phyloP scores from a whole-genome alignment of 768 basidiomycete genomes.

The Hysterangium stoloniferum region DNA sequence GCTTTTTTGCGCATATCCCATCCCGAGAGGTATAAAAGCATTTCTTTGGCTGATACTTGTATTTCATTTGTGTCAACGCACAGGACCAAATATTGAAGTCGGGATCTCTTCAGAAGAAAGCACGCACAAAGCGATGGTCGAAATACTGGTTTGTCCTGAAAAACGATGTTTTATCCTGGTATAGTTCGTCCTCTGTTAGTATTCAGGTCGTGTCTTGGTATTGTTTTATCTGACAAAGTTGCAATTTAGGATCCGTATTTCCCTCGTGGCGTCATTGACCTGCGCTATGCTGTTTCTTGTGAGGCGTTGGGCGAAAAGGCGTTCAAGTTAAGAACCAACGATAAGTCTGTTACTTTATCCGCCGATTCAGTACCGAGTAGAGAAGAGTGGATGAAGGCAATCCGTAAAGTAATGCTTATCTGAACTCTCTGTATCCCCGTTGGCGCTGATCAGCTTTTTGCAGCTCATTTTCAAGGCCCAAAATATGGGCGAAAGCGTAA shows the following conservation, averaged over 20 bases:
- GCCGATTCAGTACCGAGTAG: constrained; percentile 79
- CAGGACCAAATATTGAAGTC: constrained; percentile 93
- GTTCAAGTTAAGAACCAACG: constrained; percentile 77
- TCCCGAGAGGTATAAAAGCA: constrained; percentile 77
- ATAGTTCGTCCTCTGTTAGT: constrained; percentile 81
- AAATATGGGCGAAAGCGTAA: constrained; percentile 89
- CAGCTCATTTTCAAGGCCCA: constrained; percentile 88
- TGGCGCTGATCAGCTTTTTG: background rate
- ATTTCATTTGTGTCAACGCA: background rate
- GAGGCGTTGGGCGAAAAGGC: constrained; percentile 72
- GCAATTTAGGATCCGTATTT: constrained; percentile 86
- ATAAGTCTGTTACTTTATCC: constrained; percentile 61
- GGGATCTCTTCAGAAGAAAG: constrained; percentile 81
- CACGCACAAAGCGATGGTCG: constrained; percentile 85
- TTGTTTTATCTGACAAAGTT: no score
- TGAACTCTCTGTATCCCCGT: background rate
- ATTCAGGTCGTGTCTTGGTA: constrained; percentile 2
- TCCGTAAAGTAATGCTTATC: constrained; percentile 46
- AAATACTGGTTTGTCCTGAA: constrained; percentile 96
- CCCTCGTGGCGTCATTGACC: constrained; percentile 90
- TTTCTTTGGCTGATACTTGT: constrained; percentile 2
- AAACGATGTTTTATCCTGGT: constrained; percentile 96
- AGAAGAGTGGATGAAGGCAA: constrained; percentile 94
- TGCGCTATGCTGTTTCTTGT: constrained; percentile 88
- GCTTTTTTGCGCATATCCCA: constrained; percentile 96